Evolutionary conservation across 345 rosid species (phyloP).

Genomic region (Combretum micranthum): DNA sequence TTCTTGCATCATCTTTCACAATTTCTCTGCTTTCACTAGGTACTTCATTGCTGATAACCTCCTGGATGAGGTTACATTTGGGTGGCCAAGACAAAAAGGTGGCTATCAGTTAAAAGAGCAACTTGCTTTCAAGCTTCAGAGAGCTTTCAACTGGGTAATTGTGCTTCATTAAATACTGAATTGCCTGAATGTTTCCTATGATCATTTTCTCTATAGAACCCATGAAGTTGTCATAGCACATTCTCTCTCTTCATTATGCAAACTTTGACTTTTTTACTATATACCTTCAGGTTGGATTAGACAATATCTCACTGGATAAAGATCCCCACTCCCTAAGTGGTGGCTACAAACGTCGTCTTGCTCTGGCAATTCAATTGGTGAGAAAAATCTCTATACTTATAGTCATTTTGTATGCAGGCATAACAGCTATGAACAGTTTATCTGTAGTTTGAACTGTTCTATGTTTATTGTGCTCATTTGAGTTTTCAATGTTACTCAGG

Average conservation of each 20-base stretch:
- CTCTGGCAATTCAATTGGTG: slow-evolving; percentile 86
- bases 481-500: slow-evolving; percentile 31
- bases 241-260: slow-evolving; percentile 1
- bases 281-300: slow-evolving; percentile 69
- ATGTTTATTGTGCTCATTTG: no score
- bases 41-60: slow-evolving; percentile 84
- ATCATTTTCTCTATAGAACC: not conserved
- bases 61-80: slow-evolving; percentile 81
- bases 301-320: slow-evolving; percentile 67
- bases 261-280: slow-evolving; percentile 7
- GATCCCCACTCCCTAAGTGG: slow-evolving; percentile 89
- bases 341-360: slow-evolving; percentile 91
- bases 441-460: no score
- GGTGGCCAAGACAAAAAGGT: slow-evolving; percentile 86
- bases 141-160: slow-evolving; percentile 81
- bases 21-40: slow-evolving; percentile 21
- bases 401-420: no score
- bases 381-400: slow-evolving; percentile 11
- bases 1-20: slow-evolving; percentile 6
- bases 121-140: slow-evolving; percentile 66
- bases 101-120: slow-evolving; percentile 52
- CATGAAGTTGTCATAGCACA: not conserved
- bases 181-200: slow-evolving; percentile 6
- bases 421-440: no score
- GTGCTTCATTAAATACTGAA: slow-evolving; percentile 10